Evolutionary conservation across 768 basidiomycete genomes (phyloP), one percentile per base, ranked within the genome.

Genomic region (Calocybe cyanea): DNA sequence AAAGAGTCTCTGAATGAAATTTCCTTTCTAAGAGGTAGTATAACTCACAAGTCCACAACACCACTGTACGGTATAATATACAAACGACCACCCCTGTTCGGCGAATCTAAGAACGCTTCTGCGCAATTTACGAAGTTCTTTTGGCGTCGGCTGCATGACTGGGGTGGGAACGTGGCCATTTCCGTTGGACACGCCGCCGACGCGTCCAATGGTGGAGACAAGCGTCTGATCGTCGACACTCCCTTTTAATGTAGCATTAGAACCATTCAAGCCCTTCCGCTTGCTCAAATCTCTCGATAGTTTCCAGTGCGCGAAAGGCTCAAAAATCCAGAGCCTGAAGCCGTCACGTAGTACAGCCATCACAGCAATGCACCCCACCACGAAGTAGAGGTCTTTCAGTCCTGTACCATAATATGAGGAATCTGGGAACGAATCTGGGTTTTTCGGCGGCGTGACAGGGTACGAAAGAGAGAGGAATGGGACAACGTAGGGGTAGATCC

Each of bases 21-120:
- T 28, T 28, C 11, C 25, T 28, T 28, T 31, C 20, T 41, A 32
- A 51, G 28, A 40, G 51, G 51, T 45, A 51, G 49, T 17, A 32
- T 37, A n/a, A 83, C 93, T 65, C 60, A 95, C 95, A 53, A 91
- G 54, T 21, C 95, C 95, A 62, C 82, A 81, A 17, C 64, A 64
- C 77, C 87, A 95, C 54, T 84, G 87, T 1, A 78, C 45, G 32
- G 79, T 68, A 60, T 89, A 92, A 64, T 95, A 98, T 39, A 90
- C 64, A 36, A 83, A 74, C 28, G 81, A 81, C 90, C 92, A 98
- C 46, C 92, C 88, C 67, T 99, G 96, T 63, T 99, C 96, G 2
- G 92, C 90, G 60, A 98, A 98, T 56, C 96, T 75, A 36, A 88
- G 62, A 33, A 92, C 83, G 50, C 80, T 83, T 58, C 85, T 74